phyloP scores from a whole-genome alignment of 768 basidiomycete species.

The Daedaleopsis sinensis region DNA sequence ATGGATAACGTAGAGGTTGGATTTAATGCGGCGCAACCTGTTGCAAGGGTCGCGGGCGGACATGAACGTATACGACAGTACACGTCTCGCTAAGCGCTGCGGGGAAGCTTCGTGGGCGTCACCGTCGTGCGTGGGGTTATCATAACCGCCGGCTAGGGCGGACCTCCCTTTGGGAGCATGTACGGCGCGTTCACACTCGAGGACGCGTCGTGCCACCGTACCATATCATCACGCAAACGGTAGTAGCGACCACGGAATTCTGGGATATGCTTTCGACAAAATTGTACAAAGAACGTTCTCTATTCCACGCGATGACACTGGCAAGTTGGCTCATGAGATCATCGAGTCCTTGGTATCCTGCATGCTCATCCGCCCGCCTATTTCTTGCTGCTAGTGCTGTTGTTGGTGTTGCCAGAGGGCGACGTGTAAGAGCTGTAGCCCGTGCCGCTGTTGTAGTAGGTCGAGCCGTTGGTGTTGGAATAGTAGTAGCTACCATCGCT shows the following conservation, averaged over 20 bases:
- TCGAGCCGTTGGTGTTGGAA: constrained; percentile 59
- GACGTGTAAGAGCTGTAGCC: constrained; percentile 56
- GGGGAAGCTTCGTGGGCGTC: neutral
- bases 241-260: too few relatives aligned
- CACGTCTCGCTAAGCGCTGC: neutral
- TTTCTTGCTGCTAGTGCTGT: neutral
- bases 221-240: too few relatives aligned
- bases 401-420: constrained; percentile 35
- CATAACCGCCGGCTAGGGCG: too few relatives aligned
- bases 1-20: too few relatives aligned
- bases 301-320: neutral
- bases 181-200: too few relatives aligned
- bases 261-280: too few relatives aligned
- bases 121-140: too few relatives aligned
- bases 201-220: too few relatives aligned
- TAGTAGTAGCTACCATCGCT: constrained; percentile 48
- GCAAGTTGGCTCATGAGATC: neutral
- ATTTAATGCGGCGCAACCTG: too few relatives aligned
- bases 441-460: constrained; percentile 55
- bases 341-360: neutral
- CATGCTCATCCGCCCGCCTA: neutral
- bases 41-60: too few relatives aligned
- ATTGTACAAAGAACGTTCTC: too few relatives aligned
- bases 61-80: neutral
- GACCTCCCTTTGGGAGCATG: too few relatives aligned